phyloP scores from a whole-genome alignment of 148 eudicot species.

The Cornus florida region DNA sequence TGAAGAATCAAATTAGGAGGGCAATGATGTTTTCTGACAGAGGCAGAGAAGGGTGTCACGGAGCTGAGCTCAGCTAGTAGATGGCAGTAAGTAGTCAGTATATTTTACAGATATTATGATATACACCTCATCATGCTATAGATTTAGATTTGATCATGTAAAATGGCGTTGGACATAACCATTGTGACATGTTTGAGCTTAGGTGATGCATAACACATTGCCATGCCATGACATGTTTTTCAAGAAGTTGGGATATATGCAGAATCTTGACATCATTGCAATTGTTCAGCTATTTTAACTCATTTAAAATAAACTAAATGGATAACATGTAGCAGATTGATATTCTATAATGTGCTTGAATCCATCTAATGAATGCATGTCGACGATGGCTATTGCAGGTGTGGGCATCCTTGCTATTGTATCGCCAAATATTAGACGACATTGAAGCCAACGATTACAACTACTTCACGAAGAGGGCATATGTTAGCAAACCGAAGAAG shows the following conservation, averaged over 20 bases:
- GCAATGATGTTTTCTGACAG: constrained; percentile 87
- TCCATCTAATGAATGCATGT: neutral
- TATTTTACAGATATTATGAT: neutral
- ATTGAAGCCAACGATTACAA: constrained; percentile 95
- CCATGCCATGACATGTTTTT: neutral
- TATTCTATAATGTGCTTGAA: too few species aligned
- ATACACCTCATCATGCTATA: too few species aligned
- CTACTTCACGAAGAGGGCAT: constrained; percentile 89
- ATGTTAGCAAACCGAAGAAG: constrained; percentile 87
- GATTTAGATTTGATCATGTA: too few species aligned
- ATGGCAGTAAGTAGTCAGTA: constrained; percentile 72
- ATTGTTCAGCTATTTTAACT: neutral
- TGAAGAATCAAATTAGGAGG: constrained; percentile 91
- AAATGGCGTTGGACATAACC: too few species aligned
- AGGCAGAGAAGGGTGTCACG: constrained; percentile 84
- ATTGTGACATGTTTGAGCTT: too few species aligned
- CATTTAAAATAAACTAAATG: neutral
- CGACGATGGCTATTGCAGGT: constrained; percentile 46
- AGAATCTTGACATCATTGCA: neutral
- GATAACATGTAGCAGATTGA: neutral
- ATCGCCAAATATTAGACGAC: constrained; percentile 85
- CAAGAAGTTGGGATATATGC: too few species aligned
- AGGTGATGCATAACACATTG: neutral
- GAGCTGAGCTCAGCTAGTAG: constrained; percentile 88
- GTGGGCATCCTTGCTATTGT: constrained; percentile 87